Evolutionary conservation across 257 asterid species (phyloP).

Genomic region (Eustoma russellianum): DNA sequence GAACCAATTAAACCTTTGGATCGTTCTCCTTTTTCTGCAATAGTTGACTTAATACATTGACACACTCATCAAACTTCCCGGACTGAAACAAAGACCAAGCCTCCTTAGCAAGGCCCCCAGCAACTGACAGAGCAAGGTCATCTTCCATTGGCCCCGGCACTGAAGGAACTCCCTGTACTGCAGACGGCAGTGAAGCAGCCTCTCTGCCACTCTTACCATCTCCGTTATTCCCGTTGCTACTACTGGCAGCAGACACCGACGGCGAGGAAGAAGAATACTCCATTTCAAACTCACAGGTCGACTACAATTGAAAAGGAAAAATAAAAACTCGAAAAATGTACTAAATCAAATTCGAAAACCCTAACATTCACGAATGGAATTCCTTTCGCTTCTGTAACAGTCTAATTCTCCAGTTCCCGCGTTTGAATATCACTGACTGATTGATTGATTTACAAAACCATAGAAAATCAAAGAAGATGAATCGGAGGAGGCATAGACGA

Average conservation of each 20-base stretch:
- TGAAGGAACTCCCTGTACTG: slow-evolving; percentile 7
- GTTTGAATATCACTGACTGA: slow-evolving; percentile 37
- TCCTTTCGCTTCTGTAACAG: slow-evolving; percentile 17
- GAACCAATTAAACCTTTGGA: slow-evolving; percentile 50
- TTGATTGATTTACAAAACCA: slow-evolving; percentile 38
- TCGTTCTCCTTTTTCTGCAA: slow-evolving; percentile 55
- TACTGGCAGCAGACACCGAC: slow-evolving; percentile 8
- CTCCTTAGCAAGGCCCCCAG: slow-evolving; percentile 74
- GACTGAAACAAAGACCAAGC: slow-evolving; percentile 69
- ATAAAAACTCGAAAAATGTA: slow-evolving; percentile 1
- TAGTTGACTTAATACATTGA: slow-evolving; percentile 51
- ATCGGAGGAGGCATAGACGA: slow-evolving; percentile 24
- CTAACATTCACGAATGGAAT: slow-evolving; percentile 18
- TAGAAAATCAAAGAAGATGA: slow-evolving; percentile 18
- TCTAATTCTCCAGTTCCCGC: slow-evolving; percentile 7
- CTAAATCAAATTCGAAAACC: slow-evolving; percentile 18
- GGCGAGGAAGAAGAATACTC: slow-evolving; percentile 37
- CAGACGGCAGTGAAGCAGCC: slow-evolving; percentile 18
- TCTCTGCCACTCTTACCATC: slow-evolving; percentile 17
- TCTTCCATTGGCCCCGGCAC: slow-evolving; percentile 34
- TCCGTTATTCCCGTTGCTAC: slow-evolving; percentile 10
- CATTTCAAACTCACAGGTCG: slow-evolving; percentile 50
- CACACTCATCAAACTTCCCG: slow-evolving; percentile 59
- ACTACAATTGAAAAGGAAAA: neutral
- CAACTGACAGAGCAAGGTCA: slow-evolving; percentile 47